phyloP scores from a whole-genome alignment of 2,329 filamentous ascomycete species.

The Ophiostoma pallidulum region DNA sequence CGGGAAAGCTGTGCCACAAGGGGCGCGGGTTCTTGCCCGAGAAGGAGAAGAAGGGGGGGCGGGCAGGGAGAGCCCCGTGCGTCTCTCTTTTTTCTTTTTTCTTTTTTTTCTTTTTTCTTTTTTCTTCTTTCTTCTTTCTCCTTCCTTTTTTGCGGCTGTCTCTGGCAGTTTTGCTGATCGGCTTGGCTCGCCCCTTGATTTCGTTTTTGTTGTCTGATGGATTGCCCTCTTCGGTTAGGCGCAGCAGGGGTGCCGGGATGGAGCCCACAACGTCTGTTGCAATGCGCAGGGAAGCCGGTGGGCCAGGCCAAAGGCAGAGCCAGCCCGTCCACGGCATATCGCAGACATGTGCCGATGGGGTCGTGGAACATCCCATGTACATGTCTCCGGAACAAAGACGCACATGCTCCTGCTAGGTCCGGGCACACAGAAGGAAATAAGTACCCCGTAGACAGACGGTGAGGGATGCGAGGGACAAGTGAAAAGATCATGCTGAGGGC shows the following conservation, averaged over 20 bases:
- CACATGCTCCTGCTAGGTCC: no score
- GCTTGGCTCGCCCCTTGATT: background rate
- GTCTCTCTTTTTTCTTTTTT: background rate
- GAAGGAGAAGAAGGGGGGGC: background rate
- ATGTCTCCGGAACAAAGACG: no score
- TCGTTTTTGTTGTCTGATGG: background rate
- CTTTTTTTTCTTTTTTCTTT: background rate
- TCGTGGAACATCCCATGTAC: no score
- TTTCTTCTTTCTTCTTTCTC: background rate
- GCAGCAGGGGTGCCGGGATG: constrained; percentile 4
- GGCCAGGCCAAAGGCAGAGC: background rate
- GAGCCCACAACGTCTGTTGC: background rate
- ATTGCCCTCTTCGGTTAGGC: constrained; percentile 5
- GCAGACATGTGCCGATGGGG: constrained; percentile 1
- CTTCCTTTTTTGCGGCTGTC: background rate
- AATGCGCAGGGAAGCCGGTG: background rate
- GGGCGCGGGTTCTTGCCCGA: background rate
- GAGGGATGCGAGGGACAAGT: no score
- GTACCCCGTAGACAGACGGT: no score
- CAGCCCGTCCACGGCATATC: constrained; percentile 2
- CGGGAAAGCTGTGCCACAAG: constrained; percentile 1
- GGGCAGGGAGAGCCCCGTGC: background rate
- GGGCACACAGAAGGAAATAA: no score
- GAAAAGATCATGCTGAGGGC: no score
- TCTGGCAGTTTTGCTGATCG: background rate